Evolutionary conservation across 169 alveolate genomes (phyloP).

Genomic region (Eimeria acervulina): DNA sequence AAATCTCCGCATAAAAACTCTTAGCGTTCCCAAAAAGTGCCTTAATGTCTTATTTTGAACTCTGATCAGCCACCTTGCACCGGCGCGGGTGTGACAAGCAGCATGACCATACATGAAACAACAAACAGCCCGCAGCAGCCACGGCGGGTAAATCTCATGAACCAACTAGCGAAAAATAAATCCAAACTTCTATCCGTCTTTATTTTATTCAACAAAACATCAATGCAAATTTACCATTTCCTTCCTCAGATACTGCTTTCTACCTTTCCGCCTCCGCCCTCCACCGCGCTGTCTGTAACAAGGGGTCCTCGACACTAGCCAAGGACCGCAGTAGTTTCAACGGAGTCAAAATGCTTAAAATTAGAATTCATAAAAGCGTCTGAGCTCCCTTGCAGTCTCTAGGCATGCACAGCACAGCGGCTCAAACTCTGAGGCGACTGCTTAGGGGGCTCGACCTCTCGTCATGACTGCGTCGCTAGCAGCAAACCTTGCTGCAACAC

Average conservation of each 20-base stretch:
- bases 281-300: not conserved
- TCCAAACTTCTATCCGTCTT: not conserved
- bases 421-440: not conserved
- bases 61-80: conserved; percentile 1
- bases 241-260: not conserved
- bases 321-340: not conserved
- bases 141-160: not conserved
- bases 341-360: not conserved
- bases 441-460: not conserved
- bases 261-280: not conserved
- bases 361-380: not conserved
- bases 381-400: not conserved
- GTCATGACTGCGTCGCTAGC: not conserved
- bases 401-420: not conserved
- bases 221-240: not conserved
- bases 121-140: conserved; percentile 62
- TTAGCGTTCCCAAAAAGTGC: not conserved
- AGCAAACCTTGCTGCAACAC: not conserved
- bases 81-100: conserved; percentile 49
- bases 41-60: not conserved
- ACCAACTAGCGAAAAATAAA: not conserved
- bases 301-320: conserved; percentile 3
- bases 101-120: conserved; percentile 47
- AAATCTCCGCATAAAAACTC: not conserved
- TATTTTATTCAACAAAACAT: not conserved